Evolutionary conservation across 495 filamentous ascomycete species (phyloP), one percentile per base, ranked within the genome.

Genomic region (Neurospora sp.): DNA sequence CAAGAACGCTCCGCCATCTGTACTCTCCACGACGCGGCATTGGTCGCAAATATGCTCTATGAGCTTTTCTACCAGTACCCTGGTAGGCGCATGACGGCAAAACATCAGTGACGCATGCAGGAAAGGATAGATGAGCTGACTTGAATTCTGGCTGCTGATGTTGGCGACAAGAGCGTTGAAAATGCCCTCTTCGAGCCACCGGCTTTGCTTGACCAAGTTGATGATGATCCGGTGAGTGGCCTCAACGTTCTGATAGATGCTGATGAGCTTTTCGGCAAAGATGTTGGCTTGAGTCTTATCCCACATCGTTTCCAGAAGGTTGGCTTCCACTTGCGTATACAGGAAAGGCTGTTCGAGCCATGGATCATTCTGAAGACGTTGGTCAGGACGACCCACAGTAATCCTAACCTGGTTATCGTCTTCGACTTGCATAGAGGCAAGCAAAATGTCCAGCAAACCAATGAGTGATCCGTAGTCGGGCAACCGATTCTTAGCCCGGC

Each of bases 401-500:
- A 70, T 18, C 4, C 75, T 70, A 0, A 73, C 73, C 4, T 27
- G 20, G 5, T 73, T 66, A 4, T 44, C 71, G 69, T 73, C 73
- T 16, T 37, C 7, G 7, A 79, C 38, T 42, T 87, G 86, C 73
- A 89, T 85, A 35, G 71, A 75, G n/a, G 80, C 72, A 20, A 87
- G 72, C n/a, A 88, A 76, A 38, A 77, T 76, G 59, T 91, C 88
- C 4, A 91, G 38, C 31, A 92, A 78, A 1, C 83, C 83, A 71
- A 86, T 84, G 76, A 92, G 88, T 23, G 74, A 73, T 5, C 84
- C 84, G 73, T 87, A 90, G 37, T 84, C 84, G 0, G 86, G 81
- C 40, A 88, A 87, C 2, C 87, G 84, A 9, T 80, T 82, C 7
- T 85, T 81, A 54, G 89, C 73, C 42, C 86, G 82, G 69, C 88